Base-by-base conservation (phyloP, 139 green algal genomes). In the Nannochloris sp. region DNA sequence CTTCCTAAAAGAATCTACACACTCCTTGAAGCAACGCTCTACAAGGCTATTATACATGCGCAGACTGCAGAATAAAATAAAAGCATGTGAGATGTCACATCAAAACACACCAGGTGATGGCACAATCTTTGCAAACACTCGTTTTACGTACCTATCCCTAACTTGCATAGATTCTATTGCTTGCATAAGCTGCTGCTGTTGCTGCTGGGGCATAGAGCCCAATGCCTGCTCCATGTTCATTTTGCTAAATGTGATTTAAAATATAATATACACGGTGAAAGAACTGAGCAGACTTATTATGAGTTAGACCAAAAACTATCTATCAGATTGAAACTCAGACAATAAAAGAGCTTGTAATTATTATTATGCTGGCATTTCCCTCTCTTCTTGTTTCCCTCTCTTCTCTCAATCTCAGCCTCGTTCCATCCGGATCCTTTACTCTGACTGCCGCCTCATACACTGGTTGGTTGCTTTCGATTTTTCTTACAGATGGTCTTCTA, bases 41-140 rank as follows among this genome's bases (percentile, higher is more conserved):
- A 98, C 92, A 6, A 99, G 77, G 24, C 55, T 80, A 75, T 98
- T 98, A 78, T 99, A 99, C 85, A 98, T 92, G n/a, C 83, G 74
- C 60, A 98, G 65, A 64, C 88, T 95, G 82, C 64, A 31, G 9
- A 33, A 14, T 14, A 29, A 14, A 7, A 37, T 3, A 42, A 3
- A n/a, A n/a, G n/a, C 25, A 25, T 31, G 27, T 19, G 4, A 6
- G 64, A 32, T 5, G 37, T 3, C 24, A 15, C 47, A 19, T 29
- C 5, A 32, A 7, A 29, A n/a, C n/a, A n/a, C n/a, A n/a, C n/a
- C n/a, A n/a, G n/a, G n/a, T n/a, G 24, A 23, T 9, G 23, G 24
- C 25, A 42, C 27, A 6, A 31, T 60, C 19, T 10, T 35, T 23
- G 10, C 9, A 10, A 10, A 60, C 9, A 13, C 10, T 10, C 10